Evolutionary conservation across 352 stramenopile genomes (phyloP).

Genomic region (Pythium insidiosum): DNA sequence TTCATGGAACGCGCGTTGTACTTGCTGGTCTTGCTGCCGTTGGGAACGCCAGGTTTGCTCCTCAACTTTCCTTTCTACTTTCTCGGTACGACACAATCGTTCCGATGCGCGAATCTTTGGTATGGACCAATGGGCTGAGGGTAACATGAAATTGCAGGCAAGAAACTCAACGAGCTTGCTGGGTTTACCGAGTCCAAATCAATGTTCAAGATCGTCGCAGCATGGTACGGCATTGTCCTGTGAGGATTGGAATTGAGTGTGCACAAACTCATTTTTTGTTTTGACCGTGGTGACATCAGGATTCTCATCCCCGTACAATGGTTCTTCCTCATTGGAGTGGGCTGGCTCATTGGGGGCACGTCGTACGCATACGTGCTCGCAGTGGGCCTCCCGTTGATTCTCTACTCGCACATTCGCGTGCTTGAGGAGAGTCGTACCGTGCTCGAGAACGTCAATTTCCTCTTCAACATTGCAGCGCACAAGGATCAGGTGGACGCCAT

Average conservation of each 20-base stretch:
- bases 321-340: conserved; percentile 46
- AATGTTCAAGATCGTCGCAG: conserved; percentile 78
- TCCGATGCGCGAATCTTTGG: background rate
- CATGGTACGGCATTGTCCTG: conserved; percentile 41
- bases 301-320: conserved; percentile 65
- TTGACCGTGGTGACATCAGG: too few species aligned
- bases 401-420: conserved; percentile 76
- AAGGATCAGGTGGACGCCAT: conserved; percentile 45
- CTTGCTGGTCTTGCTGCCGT: conserved; percentile 52
- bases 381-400: conserved; percentile 43
- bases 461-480: conserved; percentile 63
- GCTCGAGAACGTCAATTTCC: conserved; percentile 66
- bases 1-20: conserved; percentile 64
- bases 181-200: conserved; percentile 68
- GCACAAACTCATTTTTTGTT: conserved; percentile 2
- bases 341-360: conserved; percentile 44
- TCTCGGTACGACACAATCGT: conserved; percentile 32
- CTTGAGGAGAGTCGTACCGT: conserved; percentile 71
- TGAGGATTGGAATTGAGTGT: too few species aligned
- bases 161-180: conserved; percentile 59
- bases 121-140: too few species aligned
- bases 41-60: conserved; percentile 57
- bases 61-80: conserved; percentile 79
- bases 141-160: too few species aligned
- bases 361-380: conserved; percentile 52